phyloP scores from a whole-genome alignment of 768 basidiomycete species.

The Leccinum obscurum region DNA sequence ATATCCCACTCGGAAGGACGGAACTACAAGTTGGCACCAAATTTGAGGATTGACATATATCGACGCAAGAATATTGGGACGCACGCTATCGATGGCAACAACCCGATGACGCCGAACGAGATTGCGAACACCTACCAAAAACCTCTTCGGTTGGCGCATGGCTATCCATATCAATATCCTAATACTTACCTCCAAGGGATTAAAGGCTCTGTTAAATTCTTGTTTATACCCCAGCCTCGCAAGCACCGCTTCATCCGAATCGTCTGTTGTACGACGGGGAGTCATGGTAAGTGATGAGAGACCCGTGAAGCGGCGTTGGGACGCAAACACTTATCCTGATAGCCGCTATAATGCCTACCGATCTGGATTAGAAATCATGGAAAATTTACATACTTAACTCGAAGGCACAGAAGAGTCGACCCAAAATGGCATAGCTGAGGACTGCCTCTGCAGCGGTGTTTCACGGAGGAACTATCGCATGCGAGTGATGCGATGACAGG shows the following conservation, averaged over 20 bases:
- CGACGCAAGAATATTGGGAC: slow-evolving; percentile 22
- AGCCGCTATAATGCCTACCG: neutral
- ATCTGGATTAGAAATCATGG: too few species aligned
- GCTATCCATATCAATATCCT: neutral
- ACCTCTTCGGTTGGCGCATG: too few species aligned
- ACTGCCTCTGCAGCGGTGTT: too few species aligned
- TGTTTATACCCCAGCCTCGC: slow-evolving; percentile 35
- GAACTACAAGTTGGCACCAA: slow-evolving; percentile 30
- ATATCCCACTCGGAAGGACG: slow-evolving; percentile 42
- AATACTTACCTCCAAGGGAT: slow-evolving; percentile 29
- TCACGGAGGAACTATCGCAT: too few species aligned
- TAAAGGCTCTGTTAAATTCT: slow-evolving; percentile 35
- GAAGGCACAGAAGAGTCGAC: too few species aligned
- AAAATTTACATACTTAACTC: too few species aligned
- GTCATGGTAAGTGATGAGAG: slow-evolving; percentile 2
- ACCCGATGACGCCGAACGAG: slow-evolving; percentile 66
- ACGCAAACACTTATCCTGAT: neutral
- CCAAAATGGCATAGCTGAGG: too few species aligned
- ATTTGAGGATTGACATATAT: neutral
- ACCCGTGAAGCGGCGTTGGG: too few species aligned
- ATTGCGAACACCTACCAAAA: slow-evolving; percentile 60
- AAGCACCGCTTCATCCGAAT: slow-evolving; percentile 31
- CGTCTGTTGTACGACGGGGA: neutral
- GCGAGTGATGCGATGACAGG: too few species aligned
- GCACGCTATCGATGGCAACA: slow-evolving; percentile 62